Evolutionary conservation across 2,329 filamentous ascomycete genomes (phyloP).

Genomic region (Westerdykella ornata): DNA sequence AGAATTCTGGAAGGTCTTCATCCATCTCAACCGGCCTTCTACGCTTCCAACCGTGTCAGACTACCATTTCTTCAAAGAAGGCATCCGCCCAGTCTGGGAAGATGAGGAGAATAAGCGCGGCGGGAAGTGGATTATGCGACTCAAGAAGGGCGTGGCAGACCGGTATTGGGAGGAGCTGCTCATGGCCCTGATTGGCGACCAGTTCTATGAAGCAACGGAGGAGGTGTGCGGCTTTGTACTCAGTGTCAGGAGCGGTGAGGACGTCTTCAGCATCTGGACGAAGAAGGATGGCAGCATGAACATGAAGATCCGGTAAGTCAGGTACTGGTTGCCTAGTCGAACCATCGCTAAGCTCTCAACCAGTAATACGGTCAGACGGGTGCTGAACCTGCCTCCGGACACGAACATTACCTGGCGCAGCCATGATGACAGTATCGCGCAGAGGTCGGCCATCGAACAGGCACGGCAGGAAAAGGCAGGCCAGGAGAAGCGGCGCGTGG

Average conservation of each 20-base stretch:
- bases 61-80: constrained; percentile 96
- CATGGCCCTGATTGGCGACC: constrained; percentile 84
- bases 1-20: constrained; percentile 85
- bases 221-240: constrained; percentile 93
- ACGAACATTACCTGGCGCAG: constrained; percentile 93
- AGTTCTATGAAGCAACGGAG: constrained; percentile 85
- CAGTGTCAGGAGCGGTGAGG: constrained; percentile 89
- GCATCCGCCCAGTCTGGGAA: constrained; percentile 95
- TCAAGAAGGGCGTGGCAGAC: constrained; percentile 96
- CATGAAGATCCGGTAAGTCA: constrained; percentile 82
- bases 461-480: constrained; percentile 74
- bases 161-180: constrained; percentile 95
- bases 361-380: constrained; percentile 89
- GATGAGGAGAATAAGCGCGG: constrained; percentile 94
- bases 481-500: constrained; percentile 41
- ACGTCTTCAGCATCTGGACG: constrained; percentile 97
- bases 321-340: neutral
- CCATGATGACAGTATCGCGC: constrained; percentile 91
- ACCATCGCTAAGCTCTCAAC: constrained; percentile 14
- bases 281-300: constrained; percentile 88
- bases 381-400: constrained; percentile 77
- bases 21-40: constrained; percentile 84
- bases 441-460: constrained; percentile 84
- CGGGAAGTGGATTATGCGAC: constrained; percentile 92
- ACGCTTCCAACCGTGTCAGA: constrained; percentile 85